Conservation (phyloP, 2,329 filamentous ascomycete genomes). For the Boeremia exigua region DNA sequence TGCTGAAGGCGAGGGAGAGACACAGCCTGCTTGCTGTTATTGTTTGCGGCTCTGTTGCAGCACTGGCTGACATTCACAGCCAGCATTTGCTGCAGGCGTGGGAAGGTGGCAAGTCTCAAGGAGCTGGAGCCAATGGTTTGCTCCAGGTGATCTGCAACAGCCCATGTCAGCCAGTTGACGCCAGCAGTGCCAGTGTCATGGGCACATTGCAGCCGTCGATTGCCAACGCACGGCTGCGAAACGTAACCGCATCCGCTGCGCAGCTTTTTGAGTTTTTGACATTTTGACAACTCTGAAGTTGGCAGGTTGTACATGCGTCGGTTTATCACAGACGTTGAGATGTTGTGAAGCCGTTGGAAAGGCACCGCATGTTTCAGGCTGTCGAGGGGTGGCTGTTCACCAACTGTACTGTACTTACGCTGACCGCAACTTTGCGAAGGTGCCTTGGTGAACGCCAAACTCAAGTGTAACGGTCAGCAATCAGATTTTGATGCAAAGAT, state of each 20-base stretch:
- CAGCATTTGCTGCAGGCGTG: slow-evolving; percentile 23
- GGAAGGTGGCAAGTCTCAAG: slow-evolving; percentile 21
- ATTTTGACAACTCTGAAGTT: not conserved
- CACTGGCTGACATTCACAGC: slow-evolving; percentile 15
- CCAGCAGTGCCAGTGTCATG: slow-evolving; percentile 14
- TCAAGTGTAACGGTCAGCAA: not conserved
- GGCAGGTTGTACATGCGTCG: not conserved
- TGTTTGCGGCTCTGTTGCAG: slow-evolving; percentile 43
- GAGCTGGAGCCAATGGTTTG: slow-evolving; percentile 44
- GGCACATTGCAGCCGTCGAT: slow-evolving; percentile 12
- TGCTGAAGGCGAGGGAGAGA: slow-evolving; percentile 11
- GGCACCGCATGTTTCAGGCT: slow-evolving; percentile 6
- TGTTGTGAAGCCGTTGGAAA: not conserved
- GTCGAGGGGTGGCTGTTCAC: slow-evolving; percentile 8
- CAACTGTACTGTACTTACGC: slow-evolving; percentile 6
- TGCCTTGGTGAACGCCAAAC: slow-evolving; percentile 33
- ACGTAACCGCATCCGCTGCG: not conserved
- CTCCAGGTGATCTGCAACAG: slow-evolving; percentile 21
- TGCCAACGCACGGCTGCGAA: slow-evolving; percentile 35
- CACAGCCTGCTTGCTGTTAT: slow-evolving; percentile 21
- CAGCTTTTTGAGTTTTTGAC: slow-evolving; percentile 2
- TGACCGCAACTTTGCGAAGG: slow-evolving; percentile 34
- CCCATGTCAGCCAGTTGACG: slow-evolving; percentile 19
- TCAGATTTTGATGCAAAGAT: not conserved
- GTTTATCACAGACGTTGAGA: not conserved